These are phyloP conservation scores for Dissophora ornata DNA, from an alignment of 192 early-diverging fungal species.

Conservation along the genomic window DNA sequence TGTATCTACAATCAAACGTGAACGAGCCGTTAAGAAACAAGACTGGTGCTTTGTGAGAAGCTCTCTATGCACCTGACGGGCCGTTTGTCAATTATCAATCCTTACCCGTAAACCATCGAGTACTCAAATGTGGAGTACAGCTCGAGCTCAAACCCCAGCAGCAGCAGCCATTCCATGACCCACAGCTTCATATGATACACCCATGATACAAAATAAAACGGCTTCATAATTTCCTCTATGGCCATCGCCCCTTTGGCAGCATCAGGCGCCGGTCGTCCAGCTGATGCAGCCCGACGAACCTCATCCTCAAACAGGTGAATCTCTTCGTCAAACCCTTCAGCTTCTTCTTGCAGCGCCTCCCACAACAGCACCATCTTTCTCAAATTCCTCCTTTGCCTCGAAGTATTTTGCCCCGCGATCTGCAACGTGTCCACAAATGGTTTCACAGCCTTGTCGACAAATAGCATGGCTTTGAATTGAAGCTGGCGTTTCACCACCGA, in stretches of 20 bases:
- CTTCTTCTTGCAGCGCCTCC: conserved; percentile 69
- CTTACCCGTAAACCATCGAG: conserved; percentile 71
- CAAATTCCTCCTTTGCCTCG: conserved; percentile 68
- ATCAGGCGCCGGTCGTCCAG: neutral
- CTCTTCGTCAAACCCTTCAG: conserved; percentile 40
- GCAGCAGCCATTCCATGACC: conserved; percentile 64
- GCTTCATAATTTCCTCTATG: conserved; percentile 15
- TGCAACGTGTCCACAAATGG: conserved; percentile 64
- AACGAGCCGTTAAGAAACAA: no score
- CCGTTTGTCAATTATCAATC: neutral
- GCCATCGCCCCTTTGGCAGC: neutral
- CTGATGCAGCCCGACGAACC: neutral
- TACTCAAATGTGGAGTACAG: conserved; percentile 74
- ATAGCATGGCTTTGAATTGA: conserved; percentile 6
- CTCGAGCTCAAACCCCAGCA: conserved; percentile 76
- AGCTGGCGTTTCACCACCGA: conserved; percentile 9
- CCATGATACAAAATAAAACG: conserved; percentile 74
- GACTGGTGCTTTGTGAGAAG: no score
- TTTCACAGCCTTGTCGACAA: conserved; percentile 50
- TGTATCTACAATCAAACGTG: conserved; percentile 31
- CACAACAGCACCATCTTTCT: conserved; percentile 67
- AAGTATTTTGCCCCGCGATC: conserved; percentile 69
- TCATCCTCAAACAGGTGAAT: conserved; percentile 16
- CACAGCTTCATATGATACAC: conserved; percentile 69
- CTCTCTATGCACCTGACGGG: no score